A percentile compares a stretch with the other conserved stretches of the same genome.
Conservation (phyloP, 2,329 filamentous ascomycete species). For the Blastomyces parvus region DNA sequence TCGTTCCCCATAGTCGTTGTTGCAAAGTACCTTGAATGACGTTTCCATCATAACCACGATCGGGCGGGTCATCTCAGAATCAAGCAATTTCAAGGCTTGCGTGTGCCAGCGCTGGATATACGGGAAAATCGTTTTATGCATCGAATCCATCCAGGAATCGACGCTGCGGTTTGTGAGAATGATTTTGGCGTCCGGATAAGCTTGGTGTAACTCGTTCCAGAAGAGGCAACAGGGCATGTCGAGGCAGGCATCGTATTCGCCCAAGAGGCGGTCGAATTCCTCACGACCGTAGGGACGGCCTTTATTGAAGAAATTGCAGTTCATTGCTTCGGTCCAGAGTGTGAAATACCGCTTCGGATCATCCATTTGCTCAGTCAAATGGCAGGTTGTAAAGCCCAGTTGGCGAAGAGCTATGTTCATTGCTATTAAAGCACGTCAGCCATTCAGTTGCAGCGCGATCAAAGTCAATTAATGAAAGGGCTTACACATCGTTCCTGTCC, state of each 20-base stretch:
- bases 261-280: slow-evolving; percentile 17
- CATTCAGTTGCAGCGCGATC: not conserved
- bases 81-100: not conserved
- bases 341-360: slow-evolving; percentile 8
- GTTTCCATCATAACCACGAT: slow-evolving; percentile 6
- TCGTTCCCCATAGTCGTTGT: slow-evolving; percentile 19
- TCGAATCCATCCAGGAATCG: slow-evolving; percentile 50
- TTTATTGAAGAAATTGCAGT: slow-evolving; percentile 24
- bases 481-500: slow-evolving; percentile 8
- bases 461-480: not conserved
- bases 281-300: slow-evolving; percentile 22
- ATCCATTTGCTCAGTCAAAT: slow-evolving; percentile 6
- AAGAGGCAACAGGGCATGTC: slow-evolving; percentile 33
- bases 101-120: slow-evolving; percentile 6
- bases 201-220: slow-evolving; percentile 58
- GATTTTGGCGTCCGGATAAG: slow-evolving; percentile 65
- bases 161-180: slow-evolving; percentile 58
- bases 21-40: slow-evolving; percentile 39
- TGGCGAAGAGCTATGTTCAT: slow-evolving; percentile 7
- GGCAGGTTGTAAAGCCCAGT: slow-evolving; percentile 4
- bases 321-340: slow-evolving; percentile 10
- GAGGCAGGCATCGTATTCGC: slow-evolving; percentile 8
- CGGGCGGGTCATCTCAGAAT: slow-evolving; percentile 46
- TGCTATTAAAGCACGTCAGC: not conserved
- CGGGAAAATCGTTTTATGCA: slow-evolving; percentile 11